These are phyloP conservation scores for Neofusicoccum cordaticola DNA, from an alignment of 2,329 filamentous ascomycete genomes.

Conservation along the genomic window DNA sequence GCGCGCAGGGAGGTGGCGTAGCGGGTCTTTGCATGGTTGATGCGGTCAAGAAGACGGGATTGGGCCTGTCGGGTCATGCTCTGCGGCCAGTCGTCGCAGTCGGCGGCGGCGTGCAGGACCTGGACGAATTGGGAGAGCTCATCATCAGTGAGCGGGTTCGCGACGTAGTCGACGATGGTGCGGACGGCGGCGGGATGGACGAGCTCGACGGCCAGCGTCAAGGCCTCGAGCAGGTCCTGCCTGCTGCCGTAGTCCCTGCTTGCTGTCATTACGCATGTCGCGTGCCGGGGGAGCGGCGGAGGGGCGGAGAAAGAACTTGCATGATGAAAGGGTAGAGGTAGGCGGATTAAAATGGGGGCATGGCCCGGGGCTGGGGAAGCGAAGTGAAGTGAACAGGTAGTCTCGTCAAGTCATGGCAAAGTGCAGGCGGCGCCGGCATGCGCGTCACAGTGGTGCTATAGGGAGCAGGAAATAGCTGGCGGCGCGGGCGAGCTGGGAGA, in stretches of 20 bases:
- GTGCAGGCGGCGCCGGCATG: background rate
- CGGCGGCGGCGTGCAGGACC: background rate
- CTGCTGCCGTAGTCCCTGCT: background rate
- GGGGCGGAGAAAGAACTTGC: background rate
- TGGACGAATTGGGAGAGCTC: conserved; percentile 3
- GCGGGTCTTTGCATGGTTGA: conserved; percentile 12
- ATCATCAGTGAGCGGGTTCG: conserved; percentile 4
- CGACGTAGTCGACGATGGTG: conserved; percentile 14
- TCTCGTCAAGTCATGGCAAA: background rate
- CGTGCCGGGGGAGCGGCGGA: background rate
- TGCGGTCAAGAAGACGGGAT: background rate
- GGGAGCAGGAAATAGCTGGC: background rate
- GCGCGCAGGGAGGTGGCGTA: conserved; percentile 15
- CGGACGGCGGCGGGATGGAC: background rate
- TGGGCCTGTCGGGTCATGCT: background rate
- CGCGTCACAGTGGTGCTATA: background rate
- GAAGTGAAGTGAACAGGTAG: background rate
- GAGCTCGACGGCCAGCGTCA: conserved; percentile 7
- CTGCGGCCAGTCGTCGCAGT: background rate
- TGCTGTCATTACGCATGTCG: background rate
- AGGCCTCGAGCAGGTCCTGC: conserved; percentile 8
- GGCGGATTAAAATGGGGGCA: background rate
- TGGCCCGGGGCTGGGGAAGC: background rate
- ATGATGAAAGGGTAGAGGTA: conserved; percentile 4
- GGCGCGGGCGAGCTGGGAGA: background rate